phyloP scores from a whole-genome alignment of 257 asterid genomes.

The Mitragyna speciosa region DNA sequence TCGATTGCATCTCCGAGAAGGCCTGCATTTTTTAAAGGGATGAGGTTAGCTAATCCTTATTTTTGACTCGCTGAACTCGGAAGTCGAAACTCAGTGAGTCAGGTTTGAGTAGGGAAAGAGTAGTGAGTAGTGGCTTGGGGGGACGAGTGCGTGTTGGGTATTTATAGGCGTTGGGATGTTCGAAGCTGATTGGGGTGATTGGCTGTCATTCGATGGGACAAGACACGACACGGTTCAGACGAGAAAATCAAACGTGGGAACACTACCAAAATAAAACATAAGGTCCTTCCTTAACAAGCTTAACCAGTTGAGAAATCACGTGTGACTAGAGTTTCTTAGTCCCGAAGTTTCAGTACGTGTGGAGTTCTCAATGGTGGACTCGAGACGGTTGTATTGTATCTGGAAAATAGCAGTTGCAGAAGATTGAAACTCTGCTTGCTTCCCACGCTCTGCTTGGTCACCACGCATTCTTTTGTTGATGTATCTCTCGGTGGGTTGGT shows the following conservation, averaged over 20 bases:
- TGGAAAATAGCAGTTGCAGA: not conserved
- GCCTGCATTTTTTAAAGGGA: slow-evolving; percentile 27
- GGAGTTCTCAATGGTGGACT: not conserved
- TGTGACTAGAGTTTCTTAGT: too few relatives aligned
- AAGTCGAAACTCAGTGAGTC: not conserved
- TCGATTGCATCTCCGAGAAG: slow-evolving; percentile 47
- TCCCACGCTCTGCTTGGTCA: slow-evolving; percentile 42
- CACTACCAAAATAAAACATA: too few relatives aligned
- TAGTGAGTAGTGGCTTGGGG: too few relatives aligned
- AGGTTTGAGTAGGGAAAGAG: too few relatives aligned
- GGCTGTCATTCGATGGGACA: too few relatives aligned
- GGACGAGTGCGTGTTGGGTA: too few relatives aligned
- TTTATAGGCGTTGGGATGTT: not conserved
- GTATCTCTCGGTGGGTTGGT: too few relatives aligned
- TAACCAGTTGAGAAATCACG: not conserved
- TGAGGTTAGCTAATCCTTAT: not conserved
- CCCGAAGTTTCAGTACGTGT: not conserved
- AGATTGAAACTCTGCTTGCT: slow-evolving; percentile 29
- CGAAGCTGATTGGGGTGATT: not conserved
- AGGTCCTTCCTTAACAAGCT: not conserved
- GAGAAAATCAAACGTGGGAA: too few relatives aligned
- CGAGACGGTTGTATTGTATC: not conserved
- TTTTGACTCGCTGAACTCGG: too few relatives aligned
- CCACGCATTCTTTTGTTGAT: slow-evolving; percentile 20
- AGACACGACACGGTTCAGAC: not conserved